Conservation (phyloP, 2,329 filamentous ascomycete species). For the Ophiocordyceps robertsii region DNA sequence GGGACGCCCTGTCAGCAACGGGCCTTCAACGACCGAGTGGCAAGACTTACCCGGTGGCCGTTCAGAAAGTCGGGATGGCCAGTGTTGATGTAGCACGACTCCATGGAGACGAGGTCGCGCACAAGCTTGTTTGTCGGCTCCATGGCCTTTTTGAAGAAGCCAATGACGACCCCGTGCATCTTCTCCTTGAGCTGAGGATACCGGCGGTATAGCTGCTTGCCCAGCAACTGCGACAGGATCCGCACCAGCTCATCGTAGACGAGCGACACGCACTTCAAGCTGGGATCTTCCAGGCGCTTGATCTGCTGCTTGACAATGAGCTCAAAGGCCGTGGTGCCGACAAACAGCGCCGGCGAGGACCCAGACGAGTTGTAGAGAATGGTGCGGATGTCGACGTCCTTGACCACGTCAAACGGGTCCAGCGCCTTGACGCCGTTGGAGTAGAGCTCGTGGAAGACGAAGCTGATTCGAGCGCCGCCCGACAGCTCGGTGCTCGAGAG, state of each 20-base stretch:
- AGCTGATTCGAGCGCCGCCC: conserved; percentile 94
- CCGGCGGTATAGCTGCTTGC: conserved; percentile 79
- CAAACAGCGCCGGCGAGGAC: conserved; percentile 89
- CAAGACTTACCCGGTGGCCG: conserved; percentile 59
- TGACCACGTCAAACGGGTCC: conserved; percentile 93
- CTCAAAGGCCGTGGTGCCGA: conserved; percentile 96
- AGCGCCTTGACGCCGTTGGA: conserved; percentile 95
- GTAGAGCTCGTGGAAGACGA: conserved; percentile 98
- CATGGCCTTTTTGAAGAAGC: conserved; percentile 97
- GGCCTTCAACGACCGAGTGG: not conserved
- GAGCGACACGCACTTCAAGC: conserved; percentile 90
- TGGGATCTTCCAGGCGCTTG: conserved; percentile 88
- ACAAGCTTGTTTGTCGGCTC: conserved; percentile 97
- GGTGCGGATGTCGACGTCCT: conserved; percentile 93
- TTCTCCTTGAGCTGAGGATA: conserved; percentile 96
- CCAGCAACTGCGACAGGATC: conserved; percentile 79
- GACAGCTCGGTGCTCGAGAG: conserved; percentile 89
- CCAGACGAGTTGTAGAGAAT: conserved; percentile 99
- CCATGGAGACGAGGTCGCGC: conserved; percentile 84
- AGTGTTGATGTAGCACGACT: conserved; percentile 95
- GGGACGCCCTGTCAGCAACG: not conserved
- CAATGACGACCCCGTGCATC: conserved; percentile 82
- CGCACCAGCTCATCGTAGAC: conserved; percentile 97
- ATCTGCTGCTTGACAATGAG: conserved; percentile 98
- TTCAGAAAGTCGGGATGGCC: conserved; percentile 97